Base-by-base conservation (phyloP, 768 basidiomycete genomes). In the Pulveroboletus ravenelii region DNA sequence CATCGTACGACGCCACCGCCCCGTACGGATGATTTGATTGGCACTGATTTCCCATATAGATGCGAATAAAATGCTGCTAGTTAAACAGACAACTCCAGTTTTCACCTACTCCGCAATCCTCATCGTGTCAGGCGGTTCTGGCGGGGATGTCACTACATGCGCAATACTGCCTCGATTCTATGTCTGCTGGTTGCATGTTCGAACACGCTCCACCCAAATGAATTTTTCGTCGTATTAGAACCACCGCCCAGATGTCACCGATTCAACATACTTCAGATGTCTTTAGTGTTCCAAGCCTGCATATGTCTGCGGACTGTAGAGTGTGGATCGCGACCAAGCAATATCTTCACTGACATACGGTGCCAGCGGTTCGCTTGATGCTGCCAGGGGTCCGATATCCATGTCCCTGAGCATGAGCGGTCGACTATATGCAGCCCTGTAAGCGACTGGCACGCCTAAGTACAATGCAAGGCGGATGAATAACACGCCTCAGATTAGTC, bases 241-340 rank as follows among this genome's bases (percentile, higher is more conserved):
- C 34, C 42, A 32, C 23, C 9, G 27, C 37, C 15, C 30, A 30
- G 9, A 35, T 52, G 14, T 45, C 47, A 46, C 44, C 34, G 17
- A 32, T 34, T 6, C 39, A 27, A 25, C 46, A 47, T 50, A 55
- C 51, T 31, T 20, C 17, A 6, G 50, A 55, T 62, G 54, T 48
- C 39, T 40, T 30, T 46, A 44, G 25, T 35, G 17, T 50, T 13
- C n/a, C 15, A 13, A 32, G 18, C 17, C 9, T 35, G 25, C 9
- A 29, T 44, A 34, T 41, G 25, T 45, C 3, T n/a, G 12, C 37
- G 46, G 4, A 23, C 5, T 39, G 17, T 36, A 56, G 20, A 14
- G n/a, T 54, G 34, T 35, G 12, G 18, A 44, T 18, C 31, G 12
- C 12, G 36, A 44, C 6, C 32, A 6, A 34, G 12, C 14, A 34